A percentile compares a stretch with the other conserved stretches of the same genome.
These are phyloP conservation scores for Aspergillus kassunensis DNA, from an alignment of 495 filamentous ascomycete species.

Conservation along the genomic window DNA sequence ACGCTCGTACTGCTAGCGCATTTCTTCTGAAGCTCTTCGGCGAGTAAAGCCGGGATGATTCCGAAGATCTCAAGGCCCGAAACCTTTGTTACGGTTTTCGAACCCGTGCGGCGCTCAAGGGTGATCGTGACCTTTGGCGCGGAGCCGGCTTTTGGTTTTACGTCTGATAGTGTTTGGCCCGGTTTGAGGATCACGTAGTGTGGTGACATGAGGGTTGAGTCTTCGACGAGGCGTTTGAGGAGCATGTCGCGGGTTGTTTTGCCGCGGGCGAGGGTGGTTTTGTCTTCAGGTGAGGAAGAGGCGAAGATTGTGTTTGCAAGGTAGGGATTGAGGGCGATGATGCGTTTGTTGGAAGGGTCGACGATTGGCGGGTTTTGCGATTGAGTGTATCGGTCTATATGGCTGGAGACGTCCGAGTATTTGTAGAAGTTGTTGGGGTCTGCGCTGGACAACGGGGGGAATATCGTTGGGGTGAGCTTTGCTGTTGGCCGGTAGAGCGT, in stretches of 20 bases:
- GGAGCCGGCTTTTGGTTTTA: conserved; percentile 61
- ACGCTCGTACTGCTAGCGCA: conserved; percentile 71
- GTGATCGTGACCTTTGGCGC: conserved; percentile 57
- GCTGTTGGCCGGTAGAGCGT: conserved; percentile 52
- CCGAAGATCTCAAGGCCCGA: conserved; percentile 60
- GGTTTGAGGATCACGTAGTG: conserved; percentile 55
- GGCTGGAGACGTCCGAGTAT: conserved; percentile 38
- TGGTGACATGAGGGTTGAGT: conserved; percentile 44
- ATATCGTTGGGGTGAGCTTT: conserved; percentile 55
- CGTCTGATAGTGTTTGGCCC: conserved; percentile 43
- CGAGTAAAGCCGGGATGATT: conserved; percentile 56
- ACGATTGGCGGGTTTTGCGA: conserved; percentile 54
- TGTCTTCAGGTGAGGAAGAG: conserved; percentile 48
- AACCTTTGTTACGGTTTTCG: conserved; percentile 65
- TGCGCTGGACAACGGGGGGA: conserved; percentile 38
- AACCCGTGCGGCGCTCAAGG: conserved; percentile 63
- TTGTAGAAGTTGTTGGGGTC: conserved; percentile 52
- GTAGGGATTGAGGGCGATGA: conserved; percentile 59
- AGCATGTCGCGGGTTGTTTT: conserved; percentile 60
- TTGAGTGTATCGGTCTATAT: conserved; percentile 42
- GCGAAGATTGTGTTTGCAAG: conserved; percentile 60
- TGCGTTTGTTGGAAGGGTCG: conserved; percentile 56
- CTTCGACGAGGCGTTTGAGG: conserved; percentile 53
- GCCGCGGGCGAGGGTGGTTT: conserved; percentile 54
- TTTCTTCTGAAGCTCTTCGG: conserved; percentile 66